Conservation (phyloP, 78 protist species). For the Chrysochromulina tobinii region DNA sequence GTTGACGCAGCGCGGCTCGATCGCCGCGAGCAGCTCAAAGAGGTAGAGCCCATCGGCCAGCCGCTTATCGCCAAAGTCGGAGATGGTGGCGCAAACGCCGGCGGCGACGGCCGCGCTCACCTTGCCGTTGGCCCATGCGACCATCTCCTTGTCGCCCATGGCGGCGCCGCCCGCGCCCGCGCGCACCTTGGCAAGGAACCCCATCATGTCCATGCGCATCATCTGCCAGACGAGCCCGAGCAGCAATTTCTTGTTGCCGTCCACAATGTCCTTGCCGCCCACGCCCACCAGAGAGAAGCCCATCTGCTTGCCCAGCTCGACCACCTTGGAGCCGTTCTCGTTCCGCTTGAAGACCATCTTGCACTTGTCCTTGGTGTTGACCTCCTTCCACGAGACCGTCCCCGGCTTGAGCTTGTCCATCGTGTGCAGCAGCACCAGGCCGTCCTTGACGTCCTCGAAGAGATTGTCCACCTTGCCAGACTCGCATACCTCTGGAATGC, state of each 20-base stretch:
- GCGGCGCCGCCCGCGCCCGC: not conserved
- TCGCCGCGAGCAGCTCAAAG: constrained; percentile 74
- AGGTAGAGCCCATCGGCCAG: constrained; percentile 64
- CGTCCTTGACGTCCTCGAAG: constrained; percentile 67
- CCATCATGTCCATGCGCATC: constrained; percentile 68
- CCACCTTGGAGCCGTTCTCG: constrained; percentile 85
- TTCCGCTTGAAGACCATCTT: constrained; percentile 61
- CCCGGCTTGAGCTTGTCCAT: constrained; percentile 70
- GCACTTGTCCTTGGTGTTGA: constrained; percentile 46
- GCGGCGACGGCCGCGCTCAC: not conserved
- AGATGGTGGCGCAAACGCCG: not conserved
- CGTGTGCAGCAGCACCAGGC: constrained; percentile 57
- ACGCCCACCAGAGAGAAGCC: constrained; percentile 77
- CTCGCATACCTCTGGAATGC: too few species aligned
- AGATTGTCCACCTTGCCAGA: constrained; percentile 56
- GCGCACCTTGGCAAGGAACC: not conserved
- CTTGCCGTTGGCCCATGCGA: constrained; percentile 46
- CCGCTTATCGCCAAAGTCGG: constrained; percentile 62
- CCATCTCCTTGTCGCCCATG: constrained; percentile 68
- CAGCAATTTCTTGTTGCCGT: constrained; percentile 78
- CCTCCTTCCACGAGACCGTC: constrained; percentile 44
- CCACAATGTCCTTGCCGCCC: constrained; percentile 82
- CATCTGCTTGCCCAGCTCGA: constrained; percentile 65
- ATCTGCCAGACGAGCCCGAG: constrained; percentile 87
- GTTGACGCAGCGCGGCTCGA: constrained; percentile 77